phyloP scores from a whole-genome alignment of 257 asterid genomes.

The Vinca minor region DNA sequence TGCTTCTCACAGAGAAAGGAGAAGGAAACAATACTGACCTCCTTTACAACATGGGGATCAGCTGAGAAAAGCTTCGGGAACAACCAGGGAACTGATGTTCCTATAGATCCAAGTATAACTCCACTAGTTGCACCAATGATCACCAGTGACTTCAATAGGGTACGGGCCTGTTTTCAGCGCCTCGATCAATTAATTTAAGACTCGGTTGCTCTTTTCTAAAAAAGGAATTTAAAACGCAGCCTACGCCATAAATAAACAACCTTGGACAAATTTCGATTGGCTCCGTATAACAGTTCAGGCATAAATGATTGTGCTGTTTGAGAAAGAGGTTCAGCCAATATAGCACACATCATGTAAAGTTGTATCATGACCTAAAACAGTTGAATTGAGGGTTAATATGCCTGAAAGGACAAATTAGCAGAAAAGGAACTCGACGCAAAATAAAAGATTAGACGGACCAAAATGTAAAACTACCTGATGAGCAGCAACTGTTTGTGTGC shows the following conservation, averaged over 20 bases:
- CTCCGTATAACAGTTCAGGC: conserved; percentile 87
- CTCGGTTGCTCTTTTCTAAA: not conserved
- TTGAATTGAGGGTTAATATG: conserved; percentile 12
- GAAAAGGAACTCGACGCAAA: conserved; percentile 6
- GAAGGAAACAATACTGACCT: conserved; percentile 44
- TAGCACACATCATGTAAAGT: conserved; percentile 66
- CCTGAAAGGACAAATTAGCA: not conserved
- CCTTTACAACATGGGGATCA: conserved; percentile 60
- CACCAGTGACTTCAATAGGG: conserved; percentile 67
- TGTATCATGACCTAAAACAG: conserved; percentile 79
- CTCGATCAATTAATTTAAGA: conserved; percentile 5
- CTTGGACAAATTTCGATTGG: conserved; percentile 64
- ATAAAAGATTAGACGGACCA: conserved; percentile 7
- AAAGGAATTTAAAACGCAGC: not conserved
- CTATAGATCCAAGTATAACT: conserved; percentile 55
- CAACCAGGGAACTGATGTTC: conserved; percentile 75
- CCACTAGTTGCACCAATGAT: conserved; percentile 70
- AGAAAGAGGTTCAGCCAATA: conserved; percentile 93
- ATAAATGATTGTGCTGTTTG: conserved; percentile 95
- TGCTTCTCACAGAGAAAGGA: not conserved
- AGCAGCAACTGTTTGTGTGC: conserved; percentile 70
- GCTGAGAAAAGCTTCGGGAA: conserved; percentile 75
- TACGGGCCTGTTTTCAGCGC: conserved; percentile 55
- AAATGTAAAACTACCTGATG: conserved; percentile 58
- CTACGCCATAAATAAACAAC: conserved; percentile 22